These are phyloP conservation scores for Alternaria brassicae DNA, from an alignment of 2,329 filamentous ascomycete genomes.

Conservation along the genomic window DNA sequence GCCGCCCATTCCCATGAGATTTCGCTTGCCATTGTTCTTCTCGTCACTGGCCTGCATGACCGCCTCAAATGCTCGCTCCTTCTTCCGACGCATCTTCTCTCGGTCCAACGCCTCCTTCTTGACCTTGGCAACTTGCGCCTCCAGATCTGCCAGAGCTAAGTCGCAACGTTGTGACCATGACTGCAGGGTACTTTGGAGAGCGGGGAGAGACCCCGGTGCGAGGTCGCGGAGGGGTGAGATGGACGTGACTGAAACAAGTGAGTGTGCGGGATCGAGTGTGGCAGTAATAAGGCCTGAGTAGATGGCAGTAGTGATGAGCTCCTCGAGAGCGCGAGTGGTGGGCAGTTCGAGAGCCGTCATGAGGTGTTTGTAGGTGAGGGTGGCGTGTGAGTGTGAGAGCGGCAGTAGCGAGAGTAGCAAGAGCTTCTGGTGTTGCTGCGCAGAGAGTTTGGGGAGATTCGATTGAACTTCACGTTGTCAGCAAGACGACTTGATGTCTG, in stretches of 20 bases:
- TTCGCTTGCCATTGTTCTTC: slow-evolving; percentile 37
- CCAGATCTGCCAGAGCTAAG: slow-evolving; percentile 74
- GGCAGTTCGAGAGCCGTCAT: slow-evolving; percentile 71
- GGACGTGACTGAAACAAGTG: slow-evolving; percentile 77
- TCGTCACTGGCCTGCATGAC: slow-evolving; percentile 36
- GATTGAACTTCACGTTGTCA: slow-evolving; percentile 43
- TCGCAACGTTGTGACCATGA: slow-evolving; percentile 83
- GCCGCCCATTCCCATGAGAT: slow-evolving; percentile 25
- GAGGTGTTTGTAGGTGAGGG: slow-evolving; percentile 76
- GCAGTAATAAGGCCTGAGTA: slow-evolving; percentile 84
- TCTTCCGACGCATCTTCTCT: slow-evolving; percentile 53
- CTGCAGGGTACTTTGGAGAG: slow-evolving; percentile 71
- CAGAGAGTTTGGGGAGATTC: slow-evolving; percentile 73
- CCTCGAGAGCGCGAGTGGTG: slow-evolving; percentile 75
- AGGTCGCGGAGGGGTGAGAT: slow-evolving; percentile 88
- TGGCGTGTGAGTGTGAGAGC: slow-evolving; percentile 70
- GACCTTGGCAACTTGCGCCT: slow-evolving; percentile 74
- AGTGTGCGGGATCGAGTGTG: slow-evolving; percentile 80
- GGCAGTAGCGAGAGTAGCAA: slow-evolving; percentile 88
- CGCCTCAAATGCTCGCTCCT: slow-evolving; percentile 49
- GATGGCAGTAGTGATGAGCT: slow-evolving; percentile 84
- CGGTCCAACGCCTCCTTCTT: slow-evolving; percentile 55
- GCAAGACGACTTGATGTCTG: background rate
- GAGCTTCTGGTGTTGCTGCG: slow-evolving; percentile 80
- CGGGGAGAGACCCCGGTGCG: slow-evolving; percentile 72